phyloP scores from a whole-genome alignment of 805 yeast genomes.

The Candida xiaguanensis region DNA sequence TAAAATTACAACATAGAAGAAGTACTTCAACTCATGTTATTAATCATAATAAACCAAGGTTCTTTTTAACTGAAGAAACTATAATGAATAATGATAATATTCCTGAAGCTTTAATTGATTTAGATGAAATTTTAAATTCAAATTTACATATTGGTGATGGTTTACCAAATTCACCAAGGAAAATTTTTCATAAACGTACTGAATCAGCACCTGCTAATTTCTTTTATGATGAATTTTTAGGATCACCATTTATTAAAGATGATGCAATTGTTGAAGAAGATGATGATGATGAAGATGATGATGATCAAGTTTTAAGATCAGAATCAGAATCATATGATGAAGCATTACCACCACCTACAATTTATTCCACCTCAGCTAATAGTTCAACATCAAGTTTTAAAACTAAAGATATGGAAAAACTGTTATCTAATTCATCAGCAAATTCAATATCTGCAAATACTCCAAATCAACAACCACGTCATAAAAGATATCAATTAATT shows the following conservation, averaged over 20 bases:
- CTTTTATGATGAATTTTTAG: slow-evolving; percentile 24
- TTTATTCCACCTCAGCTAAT: slow-evolving; percentile 30
- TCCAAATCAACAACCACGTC: slow-evolving; percentile 16
- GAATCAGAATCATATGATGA: neutral
- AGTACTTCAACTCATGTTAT: neutral
- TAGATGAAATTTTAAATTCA: slow-evolving; percentile 35
- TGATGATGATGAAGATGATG: slow-evolving; percentile 6
- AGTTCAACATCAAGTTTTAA: slow-evolving; percentile 32
- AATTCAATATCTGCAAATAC: slow-evolving; percentile 18
- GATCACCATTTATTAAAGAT: slow-evolving; percentile 29
- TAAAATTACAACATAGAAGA: slow-evolving; percentile 13
- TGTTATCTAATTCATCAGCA: slow-evolving; percentile 26
- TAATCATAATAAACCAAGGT: slow-evolving; percentile 7
- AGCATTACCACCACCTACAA: slow-evolving; percentile 21
- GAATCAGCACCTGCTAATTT: slow-evolving; percentile 19
- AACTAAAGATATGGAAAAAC: slow-evolving; percentile 23
- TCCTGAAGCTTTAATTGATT: slow-evolving; percentile 39
- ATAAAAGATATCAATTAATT: slow-evolving; percentile 41
- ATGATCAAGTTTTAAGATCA: slow-evolving; percentile 8
- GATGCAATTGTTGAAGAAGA: slow-evolving; percentile 9
- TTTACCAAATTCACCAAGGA: slow-evolving; percentile 1
- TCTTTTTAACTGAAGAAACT: slow-evolving; percentile 11
- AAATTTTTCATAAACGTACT: slow-evolving; percentile 14
- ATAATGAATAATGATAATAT: slow-evolving; percentile 11
- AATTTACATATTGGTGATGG: slow-evolving; percentile 24